Percentiles rank a stretch among this genome's conserved stretches.
Conservation (phyloP, 495 filamentous ascomycete genomes). For the Penicillium parvum region DNA sequence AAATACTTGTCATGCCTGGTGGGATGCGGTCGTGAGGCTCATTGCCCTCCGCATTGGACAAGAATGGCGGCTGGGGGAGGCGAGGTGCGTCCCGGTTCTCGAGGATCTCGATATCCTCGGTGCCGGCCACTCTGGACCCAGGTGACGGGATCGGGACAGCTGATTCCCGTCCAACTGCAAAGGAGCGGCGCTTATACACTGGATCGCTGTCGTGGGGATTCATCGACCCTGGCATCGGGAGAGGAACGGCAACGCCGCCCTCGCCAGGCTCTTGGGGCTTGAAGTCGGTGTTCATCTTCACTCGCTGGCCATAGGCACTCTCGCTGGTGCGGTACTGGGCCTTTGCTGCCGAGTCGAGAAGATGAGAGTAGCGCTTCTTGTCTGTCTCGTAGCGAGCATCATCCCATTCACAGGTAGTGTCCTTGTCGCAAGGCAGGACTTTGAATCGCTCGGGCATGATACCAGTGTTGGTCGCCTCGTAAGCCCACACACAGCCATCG, state of each 20-base stretch:
- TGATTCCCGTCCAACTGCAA: conserved; percentile 2
- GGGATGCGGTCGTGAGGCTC: conserved; percentile 54
- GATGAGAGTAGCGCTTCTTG: conserved; percentile 11
- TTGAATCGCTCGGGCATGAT: conserved; percentile 84
- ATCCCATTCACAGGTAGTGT: conserved; percentile 69
- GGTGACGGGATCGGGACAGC: neutral
- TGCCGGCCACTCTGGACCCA: neutral
- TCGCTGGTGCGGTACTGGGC: conserved; percentile 26
- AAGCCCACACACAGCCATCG: conserved; percentile 93
- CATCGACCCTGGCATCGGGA: conserved; percentile 25
- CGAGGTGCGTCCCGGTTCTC: conserved; percentile 21
- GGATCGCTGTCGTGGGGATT: conserved; percentile 23
- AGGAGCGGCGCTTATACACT: conserved; percentile 15
- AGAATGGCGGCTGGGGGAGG: conserved; percentile 5
- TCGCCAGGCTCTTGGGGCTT: conserved; percentile 4
- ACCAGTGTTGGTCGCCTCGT: conserved; percentile 71
- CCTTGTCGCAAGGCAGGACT: conserved; percentile 63
- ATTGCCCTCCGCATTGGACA: conserved; percentile 11
- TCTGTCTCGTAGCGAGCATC: conserved; percentile 57
- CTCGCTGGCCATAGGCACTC: conserved; percentile 23
- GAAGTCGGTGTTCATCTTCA: conserved; percentile 14
- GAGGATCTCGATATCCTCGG: neutral
- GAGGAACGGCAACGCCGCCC: conserved; percentile 8
- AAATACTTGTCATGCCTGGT: conserved; percentile 59
- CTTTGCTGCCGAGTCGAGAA: conserved; percentile 49